phyloP scores from a whole-genome alignment of 2,329 filamentous ascomycete species.

The Aspergillus viridinutans region DNA sequence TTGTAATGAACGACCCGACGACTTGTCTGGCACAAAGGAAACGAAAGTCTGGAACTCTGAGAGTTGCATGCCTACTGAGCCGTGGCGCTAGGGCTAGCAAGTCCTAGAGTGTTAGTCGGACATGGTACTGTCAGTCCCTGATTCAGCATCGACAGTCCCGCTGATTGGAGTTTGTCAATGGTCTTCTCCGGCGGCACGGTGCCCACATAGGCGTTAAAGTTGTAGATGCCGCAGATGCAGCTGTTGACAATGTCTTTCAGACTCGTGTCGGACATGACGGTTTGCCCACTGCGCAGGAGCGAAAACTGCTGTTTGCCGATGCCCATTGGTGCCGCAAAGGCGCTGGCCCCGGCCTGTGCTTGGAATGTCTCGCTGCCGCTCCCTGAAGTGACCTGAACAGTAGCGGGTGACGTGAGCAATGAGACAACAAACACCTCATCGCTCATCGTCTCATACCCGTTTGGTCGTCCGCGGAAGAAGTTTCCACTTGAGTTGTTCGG shows the following conservation, averaged over 20 bases:
- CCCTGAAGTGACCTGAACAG: slow-evolving; percentile 45
- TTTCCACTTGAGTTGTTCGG: slow-evolving; percentile 47
- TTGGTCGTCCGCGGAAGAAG: slow-evolving; percentile 50
- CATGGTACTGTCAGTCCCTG: slow-evolving; percentile 27
- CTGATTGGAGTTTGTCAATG: slow-evolving; percentile 35
- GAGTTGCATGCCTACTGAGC: background rate
- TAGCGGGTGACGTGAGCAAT: slow-evolving; percentile 45
- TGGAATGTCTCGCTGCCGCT: slow-evolving; percentile 41
- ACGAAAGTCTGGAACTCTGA: background rate
- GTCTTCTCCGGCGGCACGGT: slow-evolving; percentile 39
- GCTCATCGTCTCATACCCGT: slow-evolving; percentile 48
- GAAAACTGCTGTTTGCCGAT: slow-evolving; percentile 47
- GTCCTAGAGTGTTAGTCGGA: slow-evolving; percentile 25
- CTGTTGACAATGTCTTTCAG: slow-evolving; percentile 48
- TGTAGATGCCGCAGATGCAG: slow-evolving; percentile 52
- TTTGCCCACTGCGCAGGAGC: slow-evolving; percentile 39
- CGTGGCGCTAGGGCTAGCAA: background rate
- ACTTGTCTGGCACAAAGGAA: background rate
- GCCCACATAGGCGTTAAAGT: slow-evolving; percentile 55
- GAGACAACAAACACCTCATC: slow-evolving; percentile 53
- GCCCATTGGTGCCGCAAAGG: slow-evolving; percentile 46
- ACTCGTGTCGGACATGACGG: slow-evolving; percentile 45
- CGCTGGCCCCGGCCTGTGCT: slow-evolving; percentile 45
- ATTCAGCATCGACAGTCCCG: slow-evolving; percentile 25
- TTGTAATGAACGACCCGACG: background rate